Base-by-base conservation (phyloP, 1,139 yeast species). In the Cylindricascospora bacillispora region DNA sequence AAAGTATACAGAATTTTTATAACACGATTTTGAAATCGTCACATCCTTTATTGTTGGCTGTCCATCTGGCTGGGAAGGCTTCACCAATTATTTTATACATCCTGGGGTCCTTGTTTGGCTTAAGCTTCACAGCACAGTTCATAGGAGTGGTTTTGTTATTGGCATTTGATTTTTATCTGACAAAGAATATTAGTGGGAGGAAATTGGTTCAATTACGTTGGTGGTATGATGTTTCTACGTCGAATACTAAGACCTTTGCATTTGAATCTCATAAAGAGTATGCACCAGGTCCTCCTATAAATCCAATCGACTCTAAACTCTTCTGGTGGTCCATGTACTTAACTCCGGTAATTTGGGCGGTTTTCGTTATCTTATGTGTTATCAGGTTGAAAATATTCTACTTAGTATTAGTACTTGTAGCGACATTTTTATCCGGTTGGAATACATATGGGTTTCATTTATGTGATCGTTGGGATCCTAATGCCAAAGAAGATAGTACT, bases 111-210 rank as follows among this genome's bases (percentile, higher is more conserved):
- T 28, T 49, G 31, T 48, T 52, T 30, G 22, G 22, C 10, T 30
- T 45, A 24, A 43, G 49, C 9, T 52, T 52, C 29, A 53, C 59
- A 22, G 54, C 53, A 6, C 54, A 82, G 44, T 89, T 89, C 59
- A 85, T 89, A 18, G 53, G 74, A 7, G 73, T 83, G 26, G 72
- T 85, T 4, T 59, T 89, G 15, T 60, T 85, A 18, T 65, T 82
- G 17, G 79, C 93, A 0, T 83, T 83, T 1, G 98, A 89, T 53
- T 89, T 89, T 49, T 89, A 95, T 93, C 79, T 82, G 48, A 74
- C 83, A 25, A 89, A 89, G 49, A 89, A 89, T 53, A 81, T 89
- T 11, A 65, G 93, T 11, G 98, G 98, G 1, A 63, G 97, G 37
- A 65, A 82, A 32, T 58, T 89, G 34, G 97, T 89, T 5, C 97